Conservation (phyloP, 345 rosid genomes). For the Kernera saxatilis region DNA sequence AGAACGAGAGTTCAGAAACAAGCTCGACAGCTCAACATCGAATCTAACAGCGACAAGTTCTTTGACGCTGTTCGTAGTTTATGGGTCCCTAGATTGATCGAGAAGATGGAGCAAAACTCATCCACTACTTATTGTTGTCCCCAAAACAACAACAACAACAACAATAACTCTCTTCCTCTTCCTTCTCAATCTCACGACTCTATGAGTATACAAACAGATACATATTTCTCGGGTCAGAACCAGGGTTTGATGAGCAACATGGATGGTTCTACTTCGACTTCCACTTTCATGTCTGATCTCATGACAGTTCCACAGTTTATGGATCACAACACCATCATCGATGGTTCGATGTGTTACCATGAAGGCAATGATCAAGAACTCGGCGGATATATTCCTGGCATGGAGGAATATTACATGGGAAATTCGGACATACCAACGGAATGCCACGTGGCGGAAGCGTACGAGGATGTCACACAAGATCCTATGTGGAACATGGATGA, state of each 20-base stretch:
- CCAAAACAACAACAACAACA: conserved; percentile 8
- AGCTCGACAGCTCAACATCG: conserved; percentile 74
- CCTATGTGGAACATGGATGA: conserved; percentile 66
- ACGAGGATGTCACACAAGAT: conserved; percentile 44
- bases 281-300: conserved; percentile 31
- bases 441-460: conserved; percentile 41
- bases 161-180: conserved; percentile 19
- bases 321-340: conserved; percentile 29
- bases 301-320: conserved; percentile 25
- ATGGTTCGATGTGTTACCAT: conserved; percentile 11
- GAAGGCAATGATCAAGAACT: conserved; percentile 22
- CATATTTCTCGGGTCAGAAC: background rate
- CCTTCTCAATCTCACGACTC: conserved; percentile 16
- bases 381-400: conserved; percentile 30
- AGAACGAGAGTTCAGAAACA: conserved; percentile 93
- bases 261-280: conserved; percentile 23
- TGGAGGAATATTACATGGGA: conserved; percentile 33
- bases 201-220: background rate
- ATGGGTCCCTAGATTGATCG: conserved; percentile 78
- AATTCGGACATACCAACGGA: conserved; percentile 27
- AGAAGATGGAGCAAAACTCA: conserved; percentile 52
- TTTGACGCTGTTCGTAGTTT: conserved; percentile 55
- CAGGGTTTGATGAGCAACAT: conserved; percentile 6
- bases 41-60: conserved; percentile 66
- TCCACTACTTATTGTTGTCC: conserved; percentile 16